phyloP scores from a whole-genome alignment of 1,284 basidiomycete genomes.

The Macrocystidia cucumis region DNA sequence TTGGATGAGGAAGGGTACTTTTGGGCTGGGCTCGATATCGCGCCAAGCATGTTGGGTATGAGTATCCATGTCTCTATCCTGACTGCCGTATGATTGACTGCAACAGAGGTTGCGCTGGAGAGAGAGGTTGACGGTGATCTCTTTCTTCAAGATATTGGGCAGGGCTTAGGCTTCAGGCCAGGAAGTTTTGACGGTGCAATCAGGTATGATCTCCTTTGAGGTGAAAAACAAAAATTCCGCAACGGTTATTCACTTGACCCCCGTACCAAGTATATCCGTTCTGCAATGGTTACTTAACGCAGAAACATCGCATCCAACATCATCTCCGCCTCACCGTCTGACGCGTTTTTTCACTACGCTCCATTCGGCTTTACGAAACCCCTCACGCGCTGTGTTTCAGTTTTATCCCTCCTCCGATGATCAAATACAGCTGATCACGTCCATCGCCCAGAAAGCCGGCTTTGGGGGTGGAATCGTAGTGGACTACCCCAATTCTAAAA shows the following conservation, averaged over 20 bases:
- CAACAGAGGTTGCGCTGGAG: conserved; percentile 85
- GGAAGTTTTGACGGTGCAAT: conserved; percentile 98
- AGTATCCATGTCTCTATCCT: conserved; percentile 7
- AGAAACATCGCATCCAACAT: conserved; percentile 85
- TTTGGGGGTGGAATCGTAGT: conserved; percentile 97
- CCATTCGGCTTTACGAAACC: conserved; percentile 86
- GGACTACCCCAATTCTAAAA: conserved; percentile 95
- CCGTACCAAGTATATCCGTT: conserved; percentile 77
- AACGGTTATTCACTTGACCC: conserved; percentile 2
- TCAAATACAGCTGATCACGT: conserved; percentile 93
- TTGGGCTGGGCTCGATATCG: conserved; percentile 95
- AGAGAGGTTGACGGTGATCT: conserved; percentile 92
- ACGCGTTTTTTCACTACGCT: conserved; percentile 95
- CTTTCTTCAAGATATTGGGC: conserved; percentile 89
- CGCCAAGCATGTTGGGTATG: conserved; percentile 94
- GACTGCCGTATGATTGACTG: background rate
- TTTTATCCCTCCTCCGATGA: conserved; percentile 96
- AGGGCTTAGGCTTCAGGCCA: conserved; percentile 91
- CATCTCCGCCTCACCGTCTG: conserved; percentile 89
- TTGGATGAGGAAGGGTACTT: conserved; percentile 90
- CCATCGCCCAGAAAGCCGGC: conserved; percentile 88
- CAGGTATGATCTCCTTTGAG: conserved; percentile 52
- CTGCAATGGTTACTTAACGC: conserved; percentile 99
- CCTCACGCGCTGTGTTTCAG: conserved; percentile 90
- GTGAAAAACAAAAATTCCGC: conserved; percentile 2